A percentile compares a stretch with the other conserved stretches of the same genome.
phyloP scores from a whole-genome alignment of 208 protist genomes.

The Entamoeba invadens region DNA sequence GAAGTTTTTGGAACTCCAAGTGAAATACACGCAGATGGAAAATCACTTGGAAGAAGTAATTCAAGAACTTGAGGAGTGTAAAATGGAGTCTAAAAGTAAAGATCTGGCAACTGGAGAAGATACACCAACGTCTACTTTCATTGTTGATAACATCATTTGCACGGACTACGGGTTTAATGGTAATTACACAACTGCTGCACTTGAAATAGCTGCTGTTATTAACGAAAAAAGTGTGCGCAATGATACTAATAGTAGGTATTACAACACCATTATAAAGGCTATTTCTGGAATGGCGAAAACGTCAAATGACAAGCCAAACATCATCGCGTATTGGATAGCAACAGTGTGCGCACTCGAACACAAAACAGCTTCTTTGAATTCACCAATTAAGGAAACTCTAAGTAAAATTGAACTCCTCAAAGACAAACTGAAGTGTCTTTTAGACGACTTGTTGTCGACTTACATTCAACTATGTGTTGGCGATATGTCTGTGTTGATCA shows the following conservation, averaged over 20 bases:
- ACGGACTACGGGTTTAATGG: background rate
- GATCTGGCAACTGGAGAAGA: background rate
- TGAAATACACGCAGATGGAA: background rate
- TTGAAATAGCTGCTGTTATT: background rate
- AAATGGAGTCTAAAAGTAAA: background rate
- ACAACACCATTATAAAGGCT: background rate
- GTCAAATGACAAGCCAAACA: background rate
- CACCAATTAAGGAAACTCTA: background rate
- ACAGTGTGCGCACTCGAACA: background rate
- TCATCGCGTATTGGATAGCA: background rate
- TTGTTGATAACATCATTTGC: background rate
- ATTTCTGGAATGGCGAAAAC: background rate
- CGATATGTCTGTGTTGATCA: background rate
- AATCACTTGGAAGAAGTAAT: background rate
- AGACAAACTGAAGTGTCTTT: background rate
- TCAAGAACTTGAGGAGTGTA: background rate
- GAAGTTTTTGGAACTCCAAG: background rate
- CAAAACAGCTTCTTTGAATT: background rate
- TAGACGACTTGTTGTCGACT: background rate
- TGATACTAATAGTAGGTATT: background rate
- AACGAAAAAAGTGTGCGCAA: background rate
- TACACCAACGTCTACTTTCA: background rate
- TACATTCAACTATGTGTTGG: background rate
- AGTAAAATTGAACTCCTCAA: background rate
- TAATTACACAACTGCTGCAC: background rate